A percentile compares a stretch with the other conserved stretches of the same genome.
Conservation (phyloP, 2,329 filamentous ascomycete species). For the Sclerotinia borealis region DNA sequence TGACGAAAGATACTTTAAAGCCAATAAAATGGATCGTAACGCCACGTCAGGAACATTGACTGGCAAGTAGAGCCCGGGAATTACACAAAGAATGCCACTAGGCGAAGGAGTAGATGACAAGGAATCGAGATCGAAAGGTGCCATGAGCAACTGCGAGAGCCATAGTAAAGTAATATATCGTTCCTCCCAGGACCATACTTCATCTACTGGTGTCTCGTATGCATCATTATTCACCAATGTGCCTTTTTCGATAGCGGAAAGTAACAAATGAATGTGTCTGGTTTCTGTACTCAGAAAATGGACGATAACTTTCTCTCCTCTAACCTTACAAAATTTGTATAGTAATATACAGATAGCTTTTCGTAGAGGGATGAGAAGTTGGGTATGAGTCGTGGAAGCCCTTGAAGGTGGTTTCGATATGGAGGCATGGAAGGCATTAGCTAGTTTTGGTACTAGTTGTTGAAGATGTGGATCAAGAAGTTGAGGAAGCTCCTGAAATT, state of each 20-base stretch:
- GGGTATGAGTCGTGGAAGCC: conserved; percentile 25
- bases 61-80: conserved; percentile 51
- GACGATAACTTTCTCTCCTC: conserved; percentile 87
- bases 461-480: conserved; percentile 80
- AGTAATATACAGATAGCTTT: conserved; percentile 71
- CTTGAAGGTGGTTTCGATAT: conserved; percentile 42
- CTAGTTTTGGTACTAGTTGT: conserved; percentile 65
- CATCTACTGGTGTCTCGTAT: neutral
- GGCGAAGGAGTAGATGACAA: conserved; percentile 62
- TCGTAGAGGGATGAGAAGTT: conserved; percentile 31
- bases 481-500: conserved; percentile 93
- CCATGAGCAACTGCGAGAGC: conserved; percentile 75
- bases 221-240: conserved; percentile 16
- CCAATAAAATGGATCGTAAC: conserved; percentile 62
- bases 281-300: conserved; percentile 89
- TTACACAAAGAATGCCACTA: conserved; percentile 38
- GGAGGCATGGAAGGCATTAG: conserved; percentile 68
- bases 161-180: conserved; percentile 82
- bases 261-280: conserved; percentile 72
- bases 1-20: conserved; percentile 62
- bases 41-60: conserved; percentile 62
- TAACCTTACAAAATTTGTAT: conserved; percentile 90
- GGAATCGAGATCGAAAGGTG: conserved; percentile 83
- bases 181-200: conserved; percentile 71
- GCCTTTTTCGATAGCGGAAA: conserved; percentile 63